Evolutionary conservation across 2,329 filamentous ascomycete genomes (phyloP), one percentile per base, ranked within the genome.

Genomic region (Colletotrichum tropicicola): DNA sequence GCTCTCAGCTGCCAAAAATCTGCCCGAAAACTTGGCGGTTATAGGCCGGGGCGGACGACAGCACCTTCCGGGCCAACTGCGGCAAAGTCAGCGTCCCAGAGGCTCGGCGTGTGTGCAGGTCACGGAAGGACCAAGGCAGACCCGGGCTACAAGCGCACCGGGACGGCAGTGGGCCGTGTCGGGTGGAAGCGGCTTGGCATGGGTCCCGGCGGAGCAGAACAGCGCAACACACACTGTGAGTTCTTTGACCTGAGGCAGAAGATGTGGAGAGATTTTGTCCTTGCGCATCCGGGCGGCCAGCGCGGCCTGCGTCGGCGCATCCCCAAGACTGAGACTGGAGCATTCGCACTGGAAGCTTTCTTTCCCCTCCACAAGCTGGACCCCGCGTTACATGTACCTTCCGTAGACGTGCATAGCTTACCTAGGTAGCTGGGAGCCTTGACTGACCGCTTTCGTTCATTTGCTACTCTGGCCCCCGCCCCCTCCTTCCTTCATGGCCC

Each of bases 161-260:
- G 61, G 5, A 41, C 48, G 56, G 56, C 49, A 28, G 56, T 60
- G 56, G 61, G 56, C 48, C 56, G 39, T 3, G 28, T 59, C 60
- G 48, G 55, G 48, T 64, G 48, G 47, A 48, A 45, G 56, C 56
- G 43, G 56, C 61, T 54, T 64, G 43, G 56, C 9, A 27, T 60
- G 48, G 48, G 30, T 17, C 32, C 30, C 41, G 37, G 37, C 23
- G 23, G 54, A 32, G 32, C 28, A 39, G 28, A 10, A 53, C 21
- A 51, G n/a, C n/a, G 37, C 49, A 21, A 44, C 28, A 57, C n/a
- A n/a, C 52, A 41, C 35, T 17, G 13, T n/a, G 39, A n/a, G n/a
- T n/a, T n/a, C n/a, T n/a, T n/a, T 60, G 56, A 64, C 56, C 60
- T 64, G 47, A 64, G 56, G 56, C 60, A 64, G 60, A 43, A 32